Evolutionary conservation across 371 early-diverging fungal genomes (phyloP), one percentile per base, ranked within the genome.

Genomic region (Synchytrium microbalum): DNA sequence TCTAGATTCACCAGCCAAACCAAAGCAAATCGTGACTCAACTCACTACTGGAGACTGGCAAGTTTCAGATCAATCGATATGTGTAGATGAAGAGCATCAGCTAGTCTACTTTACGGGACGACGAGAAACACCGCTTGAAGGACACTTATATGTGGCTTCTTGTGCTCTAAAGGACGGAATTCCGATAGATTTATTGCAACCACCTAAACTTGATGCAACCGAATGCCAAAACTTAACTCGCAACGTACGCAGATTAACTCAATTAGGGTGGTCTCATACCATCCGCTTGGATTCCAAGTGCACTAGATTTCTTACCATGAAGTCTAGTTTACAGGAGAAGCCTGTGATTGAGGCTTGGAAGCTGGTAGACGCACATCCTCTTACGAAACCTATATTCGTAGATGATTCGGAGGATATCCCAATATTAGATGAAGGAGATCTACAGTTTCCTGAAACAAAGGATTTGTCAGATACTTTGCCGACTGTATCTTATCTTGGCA

Each of bases 91-190:
- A 30, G 27, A 55, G 8, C 66, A 81, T 1, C 60, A 76, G 14
- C 75, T 87, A 2, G 86, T 89, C 10, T 91, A 86, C 66, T 89
- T 89, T 61, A 79, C 74, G 26, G 91, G 82, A 2, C 87, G 84
- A 54, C 71, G 72, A 28, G 87, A 88, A 52, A 79, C 83, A 0
- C 84, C 86, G 0, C 64, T 88, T 1, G 89, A 89, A 65, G 63
- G 76, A 0, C 88, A 89, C 60, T 73, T 91, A 10, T 91, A 88
- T 69, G 87, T 83, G 0, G 66, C 76, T 1, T 70, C 76, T 26
- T 86, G 70, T 67, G 71, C 69, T 3, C 53, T 64, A n/a, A 16
- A 58, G 63, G 14, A 19, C 23, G 58, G 8, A 19, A 13, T 27
- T 23, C 28, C 61, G 8, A 19, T 60, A 14, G n/a, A n/a, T n/a